Evolutionary conservation across 208 protist species (phyloP).

Genomic region (Acanthamoeba healyi): DNA sequence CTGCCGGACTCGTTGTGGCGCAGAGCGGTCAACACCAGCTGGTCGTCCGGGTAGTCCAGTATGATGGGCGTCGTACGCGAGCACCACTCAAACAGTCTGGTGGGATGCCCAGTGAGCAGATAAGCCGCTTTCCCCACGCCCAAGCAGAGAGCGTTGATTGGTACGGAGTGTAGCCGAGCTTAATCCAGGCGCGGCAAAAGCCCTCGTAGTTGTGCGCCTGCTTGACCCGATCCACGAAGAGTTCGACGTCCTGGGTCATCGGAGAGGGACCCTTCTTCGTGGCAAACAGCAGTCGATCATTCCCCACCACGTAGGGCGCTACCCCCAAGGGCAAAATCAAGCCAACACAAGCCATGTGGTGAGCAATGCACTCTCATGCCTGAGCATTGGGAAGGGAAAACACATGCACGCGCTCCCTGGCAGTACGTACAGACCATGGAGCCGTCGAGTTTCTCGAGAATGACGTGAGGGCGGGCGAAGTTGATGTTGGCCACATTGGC

Average conservation of each 20-base stretch:
- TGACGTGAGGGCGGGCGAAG: constrained; percentile 18
- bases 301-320: background rate
- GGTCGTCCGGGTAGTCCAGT: constrained; percentile 30
- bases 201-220: background rate
- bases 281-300: constrained; percentile 14
- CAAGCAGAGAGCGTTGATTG: too few species aligned
- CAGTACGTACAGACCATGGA: constrained; percentile 38
- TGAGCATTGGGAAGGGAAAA: background rate
- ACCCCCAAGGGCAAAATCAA: background rate
- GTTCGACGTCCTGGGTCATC: background rate
- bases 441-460: constrained; percentile 50
- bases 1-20: background rate
- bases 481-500: background rate
- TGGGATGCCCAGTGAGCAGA: background rate
- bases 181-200: background rate
- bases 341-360: too few species aligned
- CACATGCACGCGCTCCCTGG: too few species aligned
- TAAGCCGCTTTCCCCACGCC: too few species aligned
- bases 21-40: constrained; percentile 13
- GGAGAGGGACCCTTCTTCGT: constrained; percentile 52
- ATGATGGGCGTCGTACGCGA: constrained; percentile 39
- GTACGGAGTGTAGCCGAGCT: background rate
- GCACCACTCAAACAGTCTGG: constrained; percentile 54
- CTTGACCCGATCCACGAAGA: constrained; percentile 12
- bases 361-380: background rate